Percentiles rank a stretch among this genome's conserved stretches.
Evolutionary conservation across 352 stramenopile species (phyloP).

Genomic region (Phytophthora colocasiae): DNA sequence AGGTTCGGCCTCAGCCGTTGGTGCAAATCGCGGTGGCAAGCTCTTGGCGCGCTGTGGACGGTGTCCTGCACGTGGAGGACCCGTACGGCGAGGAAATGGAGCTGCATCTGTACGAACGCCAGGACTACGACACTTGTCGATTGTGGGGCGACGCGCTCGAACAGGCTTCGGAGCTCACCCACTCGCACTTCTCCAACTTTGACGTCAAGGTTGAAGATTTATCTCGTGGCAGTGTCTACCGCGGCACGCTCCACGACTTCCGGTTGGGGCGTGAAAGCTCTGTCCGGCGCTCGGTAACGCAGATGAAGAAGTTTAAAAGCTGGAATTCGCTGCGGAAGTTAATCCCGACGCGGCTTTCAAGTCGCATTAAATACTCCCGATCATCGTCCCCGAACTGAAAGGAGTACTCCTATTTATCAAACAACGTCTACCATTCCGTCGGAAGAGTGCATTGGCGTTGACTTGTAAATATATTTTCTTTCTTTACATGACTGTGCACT

Average conservation of each 20-base stretch:
- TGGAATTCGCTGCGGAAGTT: slow-evolving; percentile 42
- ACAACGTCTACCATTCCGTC: slow-evolving; percentile 8
- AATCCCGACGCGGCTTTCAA: slow-evolving; percentile 35
- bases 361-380: slow-evolving; percentile 36
- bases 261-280: slow-evolving; percentile 32
- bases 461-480: slow-evolving; percentile 17
- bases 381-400: slow-evolving; percentile 27
- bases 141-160: slow-evolving; percentile 63
- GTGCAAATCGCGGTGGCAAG: slow-evolving; percentile 73
- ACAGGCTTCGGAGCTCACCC: slow-evolving; percentile 63
- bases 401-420: slow-evolving; percentile 31
- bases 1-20: slow-evolving; percentile 42
- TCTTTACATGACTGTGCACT: slow-evolving; percentile 32
- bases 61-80: slow-evolving; percentile 59
- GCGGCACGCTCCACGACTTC: slow-evolving; percentile 64
- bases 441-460: slow-evolving; percentile 20
- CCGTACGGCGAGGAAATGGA: slow-evolving; percentile 81
- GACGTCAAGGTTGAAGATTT: slow-evolving; percentile 71
- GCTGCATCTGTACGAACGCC: slow-evolving; percentile 71
- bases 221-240: slow-evolving; percentile 69
- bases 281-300: slow-evolving; percentile 29
- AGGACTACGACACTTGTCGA: slow-evolving; percentile 34
- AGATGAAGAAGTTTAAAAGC: slow-evolving; percentile 52
- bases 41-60: slow-evolving; percentile 51
- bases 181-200: slow-evolving; percentile 68